Base-by-base conservation (phyloP, 441 rosid genomes). In the Erysimum cheiri region DNA sequence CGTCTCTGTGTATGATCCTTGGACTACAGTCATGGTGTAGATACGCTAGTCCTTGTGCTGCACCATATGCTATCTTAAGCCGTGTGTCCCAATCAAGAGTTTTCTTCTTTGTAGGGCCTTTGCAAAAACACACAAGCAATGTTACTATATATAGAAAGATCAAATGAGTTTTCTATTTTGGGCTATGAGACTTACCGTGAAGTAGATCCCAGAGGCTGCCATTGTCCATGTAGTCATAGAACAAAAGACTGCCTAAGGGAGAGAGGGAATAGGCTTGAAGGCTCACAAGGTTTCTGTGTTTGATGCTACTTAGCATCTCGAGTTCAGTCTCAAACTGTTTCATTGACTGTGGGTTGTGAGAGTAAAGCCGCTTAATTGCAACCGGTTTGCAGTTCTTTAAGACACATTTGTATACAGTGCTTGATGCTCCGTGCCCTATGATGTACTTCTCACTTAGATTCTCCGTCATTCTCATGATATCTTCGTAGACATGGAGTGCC, bases 141-240 rank as follows among this genome's bases (percentile, higher is more conserved):
- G 17, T 37, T 47, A 49, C 24, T 12, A 22, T 8, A 68, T 22
- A 31, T 50, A 13, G 35, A 39, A 6, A 57, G 26, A 44, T n/a
- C 64, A 31, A 50, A 44, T 0, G 29, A 72, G 8, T 52, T 37
- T 37, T 14, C 4, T 35, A 2, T 35, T 28, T 72, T 12, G 48
- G 28, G 50, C 2, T 2, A 49, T 43, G 47, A 56, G 72, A 74
- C 85, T 68, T 59, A 90, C 99, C 96, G 62, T 95, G 99, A 67
- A 92, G 97, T 61, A 85, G 86, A 87, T 92, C 98, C 96, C 96
- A 92, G 50, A 95, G 96, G 78, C 98, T 95, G 60, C 99, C 99
- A 71, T 85, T 95, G 35, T 95, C 99, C 98, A 95, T 90, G 64
- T 87, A 95, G 74, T 95, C 99, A 55, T 95, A 95, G 81, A 95